A percentile compares a stretch with the other conserved stretches of the same genome.
Evolutionary conservation across 2,329 filamentous ascomycete species (phyloP).

Genomic region (Trichothecium sympodiale): DNA sequence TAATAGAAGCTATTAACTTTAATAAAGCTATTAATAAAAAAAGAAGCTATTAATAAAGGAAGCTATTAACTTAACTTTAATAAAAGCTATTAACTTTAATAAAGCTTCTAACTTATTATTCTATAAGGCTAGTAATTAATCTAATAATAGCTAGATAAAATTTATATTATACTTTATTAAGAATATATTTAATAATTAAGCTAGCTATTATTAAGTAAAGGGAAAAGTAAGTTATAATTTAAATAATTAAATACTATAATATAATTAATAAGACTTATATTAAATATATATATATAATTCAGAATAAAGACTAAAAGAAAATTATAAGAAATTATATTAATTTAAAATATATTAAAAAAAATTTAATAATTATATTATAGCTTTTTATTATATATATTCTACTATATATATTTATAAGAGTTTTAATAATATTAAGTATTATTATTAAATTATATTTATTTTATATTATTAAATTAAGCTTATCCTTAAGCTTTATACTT

Average conservation of each 20-base stretch:
- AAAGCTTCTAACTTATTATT: too few species aligned
- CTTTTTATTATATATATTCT: neutral
- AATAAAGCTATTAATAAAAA: too few species aligned
- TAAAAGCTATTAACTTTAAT: too few species aligned
- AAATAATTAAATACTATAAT: neutral
- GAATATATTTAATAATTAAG: too few species aligned
- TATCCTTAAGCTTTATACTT: too few species aligned
- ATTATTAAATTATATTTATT: neutral
- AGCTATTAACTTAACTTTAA: too few species aligned
- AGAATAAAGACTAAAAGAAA: constrained; percentile 1
- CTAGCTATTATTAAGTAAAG: constrained; percentile 1
- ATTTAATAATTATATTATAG: neutral
- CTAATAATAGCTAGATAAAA: too few species aligned
- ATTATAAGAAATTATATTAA: constrained; percentile 1
- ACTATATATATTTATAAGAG: too few species aligned
- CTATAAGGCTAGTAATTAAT: too few species aligned
- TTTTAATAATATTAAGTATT: too few species aligned
- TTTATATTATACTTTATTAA: neutral
- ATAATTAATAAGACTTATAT: constrained; percentile 1
- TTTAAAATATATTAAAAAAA: constrained; percentile 3
- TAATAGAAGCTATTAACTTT: constrained; percentile 1
- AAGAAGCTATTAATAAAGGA: too few species aligned
- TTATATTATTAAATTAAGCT: constrained; percentile 1
- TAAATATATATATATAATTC: too few species aligned
- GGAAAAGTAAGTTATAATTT: neutral